Base-by-base conservation (phyloP, 2,329 filamentous ascomycete species). In the Tetracladium maxilliforme region DNA sequence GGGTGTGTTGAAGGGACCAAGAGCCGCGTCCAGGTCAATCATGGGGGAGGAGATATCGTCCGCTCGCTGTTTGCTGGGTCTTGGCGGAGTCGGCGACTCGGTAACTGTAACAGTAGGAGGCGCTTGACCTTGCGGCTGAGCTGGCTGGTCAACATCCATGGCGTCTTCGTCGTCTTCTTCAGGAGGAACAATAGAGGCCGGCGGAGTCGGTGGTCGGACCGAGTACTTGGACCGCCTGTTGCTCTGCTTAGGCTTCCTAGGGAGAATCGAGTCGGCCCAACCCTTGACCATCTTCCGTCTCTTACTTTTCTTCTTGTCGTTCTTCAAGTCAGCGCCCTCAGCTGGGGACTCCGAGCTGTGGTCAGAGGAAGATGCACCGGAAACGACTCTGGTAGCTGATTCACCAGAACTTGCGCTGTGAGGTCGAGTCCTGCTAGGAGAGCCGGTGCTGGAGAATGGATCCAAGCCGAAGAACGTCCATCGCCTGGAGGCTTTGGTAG, bases 21-120 rank as follows among this genome's bases (percentile, higher is more conserved):
- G 63, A 14, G 87, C 90, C 11, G 86, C 87, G 52, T 98, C 90
- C 21, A 98, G 58, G 47, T 98, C 90, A 34, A 98, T 92, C 48
- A 94, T 77, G 6, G 80, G 75, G 41, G 73, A 81, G 26, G 75
- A 64, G 4, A 67, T 48, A 30, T 92, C 81, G 23, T 74, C 69
- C 7, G 70, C 61, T 3, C 48, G 48, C 21, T 38, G 50, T 32
- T 39, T 40, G 11, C 42, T 36, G 5, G 48, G 48, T 19, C 47
- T 30, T 36, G 56, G 49, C 21, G 38, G 10, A 40, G 27, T 14
- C 59, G 59, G 12, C 62, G 58, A 2, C 53, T 57, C 29, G 47
- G 54, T 13, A 52, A 52, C 24, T 51, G 42, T n/a, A n/a, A n/a
- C 24, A 45, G 44, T 32, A 42, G 47, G 10, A 43, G 21, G 9